A percentile compares a stretch with the other conserved stretches of the same genome.
Evolutionary conservation across 2,329 filamentous ascomycete species (phyloP).

Genomic region (Fusarium penzigii): DNA sequence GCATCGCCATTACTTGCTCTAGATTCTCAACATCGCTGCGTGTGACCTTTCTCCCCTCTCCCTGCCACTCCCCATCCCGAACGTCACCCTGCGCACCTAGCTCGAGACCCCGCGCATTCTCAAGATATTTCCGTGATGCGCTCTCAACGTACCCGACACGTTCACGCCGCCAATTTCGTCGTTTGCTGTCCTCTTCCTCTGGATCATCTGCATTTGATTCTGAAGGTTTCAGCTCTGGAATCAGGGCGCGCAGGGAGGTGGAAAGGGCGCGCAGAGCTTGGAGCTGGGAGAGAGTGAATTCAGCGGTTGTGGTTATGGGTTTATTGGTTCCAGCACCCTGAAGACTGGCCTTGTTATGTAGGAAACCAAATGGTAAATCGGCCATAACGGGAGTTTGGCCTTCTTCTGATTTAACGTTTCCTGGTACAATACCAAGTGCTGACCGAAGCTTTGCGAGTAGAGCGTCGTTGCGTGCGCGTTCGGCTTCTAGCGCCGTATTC

Average conservation of each 20-base stretch:
- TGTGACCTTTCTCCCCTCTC: conserved; percentile 50
- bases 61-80: conserved; percentile 65
- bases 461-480: conserved; percentile 71
- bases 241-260: conserved; percentile 60
- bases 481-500: conserved; percentile 67
- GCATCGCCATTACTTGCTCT: conserved; percentile 50
- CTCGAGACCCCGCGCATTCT: conserved; percentile 68
- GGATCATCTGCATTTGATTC: conserved; percentile 35
- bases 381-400: conserved; percentile 7
- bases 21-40: conserved; percentile 58
- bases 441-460: conserved; percentile 65
- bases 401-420: conserved; percentile 28
- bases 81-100: conserved; percentile 62
- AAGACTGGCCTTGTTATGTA: conserved; percentile 55
- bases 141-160: conserved; percentile 81
- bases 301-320: conserved; percentile 69
- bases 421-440: conserved; percentile 36
- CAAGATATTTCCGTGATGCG: conserved; percentile 74
- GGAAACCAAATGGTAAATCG: conserved; percentile 53
- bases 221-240: conserved; percentile 56
- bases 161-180: conserved; percentile 66
- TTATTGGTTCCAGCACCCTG: conserved; percentile 50
- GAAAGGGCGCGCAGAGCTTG: conserved; percentile 73
- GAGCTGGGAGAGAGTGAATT: conserved; percentile 81
- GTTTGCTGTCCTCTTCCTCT: conserved; percentile 32